Evolutionary conservation across 768 basidiomycete species (phyloP).

Genomic region (Lactifluus rugatus): DNA sequence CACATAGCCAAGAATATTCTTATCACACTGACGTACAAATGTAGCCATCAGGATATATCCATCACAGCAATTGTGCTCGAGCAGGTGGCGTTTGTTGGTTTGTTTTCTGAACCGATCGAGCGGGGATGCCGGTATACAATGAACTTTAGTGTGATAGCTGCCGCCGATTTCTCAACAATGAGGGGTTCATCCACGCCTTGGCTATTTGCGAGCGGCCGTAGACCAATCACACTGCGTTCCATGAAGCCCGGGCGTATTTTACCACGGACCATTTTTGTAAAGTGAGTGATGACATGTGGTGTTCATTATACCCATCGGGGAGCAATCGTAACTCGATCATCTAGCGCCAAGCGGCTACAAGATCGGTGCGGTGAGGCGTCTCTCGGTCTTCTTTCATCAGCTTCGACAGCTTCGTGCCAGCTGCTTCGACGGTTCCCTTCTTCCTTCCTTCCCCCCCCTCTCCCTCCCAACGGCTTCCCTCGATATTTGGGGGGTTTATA

Average conservation of each 20-base stretch:
- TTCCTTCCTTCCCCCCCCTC: not conserved
- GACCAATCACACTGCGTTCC: constrained; percentile 50
- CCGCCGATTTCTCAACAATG: not conserved
- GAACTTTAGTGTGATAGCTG: not conserved
- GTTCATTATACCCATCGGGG: not conserved
- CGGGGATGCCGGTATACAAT: not conserved
- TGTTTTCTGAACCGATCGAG: constrained; percentile 2
- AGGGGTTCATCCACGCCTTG: constrained; percentile 48
- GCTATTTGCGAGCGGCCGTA: constrained; percentile 48
- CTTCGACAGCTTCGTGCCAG: not conserved
- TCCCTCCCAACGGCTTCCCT: not conserved
- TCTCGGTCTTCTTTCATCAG: not conserved
- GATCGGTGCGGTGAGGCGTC: not conserved
- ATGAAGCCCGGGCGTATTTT: constrained; percentile 56
- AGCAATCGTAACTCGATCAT: not conserved
- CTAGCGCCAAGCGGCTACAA: not conserved
- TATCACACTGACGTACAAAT: constrained; percentile 53
- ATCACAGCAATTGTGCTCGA: constrained; percentile 29
- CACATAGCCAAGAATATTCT: constrained; percentile 38
- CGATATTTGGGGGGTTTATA: not conserved
- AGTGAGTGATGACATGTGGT: constrained; percentile 27
- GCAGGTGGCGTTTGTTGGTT: constrained; percentile 43
- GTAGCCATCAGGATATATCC: constrained; percentile 48
- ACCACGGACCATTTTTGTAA: constrained; percentile 52
- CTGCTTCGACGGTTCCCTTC: too few relatives aligned